Conservation (phyloP, 768 basidiomycete genomes). For the Pulveroboletus sp. region DNA sequence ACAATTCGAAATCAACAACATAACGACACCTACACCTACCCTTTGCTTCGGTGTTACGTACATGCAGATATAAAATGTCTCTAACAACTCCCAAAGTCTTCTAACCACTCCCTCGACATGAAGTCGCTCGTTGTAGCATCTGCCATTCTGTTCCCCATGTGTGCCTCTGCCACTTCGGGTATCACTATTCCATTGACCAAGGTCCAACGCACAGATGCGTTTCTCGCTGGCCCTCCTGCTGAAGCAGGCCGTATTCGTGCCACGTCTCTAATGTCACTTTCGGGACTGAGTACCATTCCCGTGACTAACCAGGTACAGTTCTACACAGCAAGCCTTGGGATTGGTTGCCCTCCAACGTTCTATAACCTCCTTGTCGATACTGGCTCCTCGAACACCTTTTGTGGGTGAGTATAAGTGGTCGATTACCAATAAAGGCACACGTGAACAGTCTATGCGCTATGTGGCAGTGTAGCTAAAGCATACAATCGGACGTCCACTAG, state of each 20-base stretch:
- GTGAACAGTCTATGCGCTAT: no score
- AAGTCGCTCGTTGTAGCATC: neutral
- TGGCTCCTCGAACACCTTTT: neutral
- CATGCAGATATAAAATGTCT: no score
- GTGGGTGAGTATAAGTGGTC: neutral
- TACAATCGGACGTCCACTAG: neutral
- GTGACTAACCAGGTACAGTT: conserved; percentile 11
- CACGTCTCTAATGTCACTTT: conserved; percentile 2
- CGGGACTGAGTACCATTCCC: conserved; percentile 12
- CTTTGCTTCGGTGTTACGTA: no score
- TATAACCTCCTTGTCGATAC: neutral
- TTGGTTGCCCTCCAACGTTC: neutral
- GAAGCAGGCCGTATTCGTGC: conserved; percentile 20
- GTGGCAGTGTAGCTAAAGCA: neutral
- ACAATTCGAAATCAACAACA: no score
- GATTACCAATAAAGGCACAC: neutral
- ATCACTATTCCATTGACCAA: conserved; percentile 12
- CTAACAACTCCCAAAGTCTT: no score
- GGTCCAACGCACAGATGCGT: conserved; percentile 9
- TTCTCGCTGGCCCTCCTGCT: conserved; percentile 15
- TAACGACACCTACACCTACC: no score
- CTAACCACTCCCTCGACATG: no score
- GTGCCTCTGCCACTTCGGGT: conserved; percentile 5
- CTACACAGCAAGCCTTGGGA: neutral
- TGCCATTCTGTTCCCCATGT: conserved; percentile 5